Evolutionary conservation across 768 basidiomycete genomes (phyloP), one percentile per base, ranked within the genome.

Genomic region (Boletus tylopilopsis): DNA sequence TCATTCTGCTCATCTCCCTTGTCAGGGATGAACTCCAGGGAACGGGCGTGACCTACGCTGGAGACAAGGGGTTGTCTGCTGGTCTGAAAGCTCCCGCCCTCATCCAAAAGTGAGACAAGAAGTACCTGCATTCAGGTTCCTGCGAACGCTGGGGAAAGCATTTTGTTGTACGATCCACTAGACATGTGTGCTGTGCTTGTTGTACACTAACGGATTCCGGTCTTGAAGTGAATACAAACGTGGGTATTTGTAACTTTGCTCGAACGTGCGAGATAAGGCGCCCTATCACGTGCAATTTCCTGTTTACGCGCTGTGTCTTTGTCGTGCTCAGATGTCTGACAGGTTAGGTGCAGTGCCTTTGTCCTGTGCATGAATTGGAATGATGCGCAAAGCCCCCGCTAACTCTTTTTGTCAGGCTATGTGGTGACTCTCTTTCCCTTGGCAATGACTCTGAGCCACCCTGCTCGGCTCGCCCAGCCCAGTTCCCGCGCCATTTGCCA

Each of bases 21-120:
- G n/a, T 42, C 53, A 90, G 87, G 77, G 90, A 86, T 68, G 89
- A 95, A 71, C 76, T 94, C 58, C 51, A 60, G 46, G 86, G 71
- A 51, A 73, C 75, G 52, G 81, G 81, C 44, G 79, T 79, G 32
- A 76, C 76, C 55, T 96, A 77, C 63, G 93, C 91, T 42, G 90
- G 85, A 45, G 80, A 76, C 55, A 80, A 79, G 69, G 93, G 91
- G 40, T 74, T 95, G 57, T 88, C 92, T 54, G 80, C 79, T 51
- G 94, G 94, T 49, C 67, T 72, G 54, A 81, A 73, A n/a, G 64
- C 84, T 44, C 92, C 93, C 39, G 84, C 81, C 49, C 72, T 92
- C 47, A 73, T 80, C 64, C 78, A 81, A 76, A 85, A 87, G 73
- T 84, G 75, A 62, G 35, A 33, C 36, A 19, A 29, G 49, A 30